These are phyloP conservation scores for Arthrinium puccinioides DNA, from an alignment of 2,329 filamentous ascomycete genomes.

Conservation along the genomic window DNA sequence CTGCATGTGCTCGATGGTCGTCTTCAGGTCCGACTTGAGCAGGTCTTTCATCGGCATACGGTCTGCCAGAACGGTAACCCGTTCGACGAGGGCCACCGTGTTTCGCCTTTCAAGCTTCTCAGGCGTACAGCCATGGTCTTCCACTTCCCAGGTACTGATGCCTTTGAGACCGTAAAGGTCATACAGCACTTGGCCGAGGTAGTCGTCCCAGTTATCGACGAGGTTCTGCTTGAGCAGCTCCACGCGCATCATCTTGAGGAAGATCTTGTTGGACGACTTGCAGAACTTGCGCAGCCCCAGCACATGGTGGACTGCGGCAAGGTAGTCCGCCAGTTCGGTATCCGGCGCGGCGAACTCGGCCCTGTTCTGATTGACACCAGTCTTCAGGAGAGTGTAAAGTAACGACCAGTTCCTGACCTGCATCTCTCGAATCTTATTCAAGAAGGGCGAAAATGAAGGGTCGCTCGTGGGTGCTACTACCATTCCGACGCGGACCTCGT, in stretches of 20 bases:
- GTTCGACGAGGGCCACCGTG: conserved; percentile 75
- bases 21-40: conserved; percentile 83
- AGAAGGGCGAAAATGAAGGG: conserved; percentile 48
- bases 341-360: conserved; percentile 58
- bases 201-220: conserved; percentile 76
- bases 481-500: conserved; percentile 75
- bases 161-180: conserved; percentile 77
- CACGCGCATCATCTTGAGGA: conserved; percentile 81
- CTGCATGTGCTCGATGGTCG: conserved; percentile 88
- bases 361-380: conserved; percentile 61
- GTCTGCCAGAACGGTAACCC: conserved; percentile 72
- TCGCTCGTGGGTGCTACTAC: conserved; percentile 50
- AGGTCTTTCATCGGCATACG: conserved; percentile 86
- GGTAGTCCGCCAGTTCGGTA: conserved; percentile 69
- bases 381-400: conserved; percentile 72
- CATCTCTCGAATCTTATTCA: conserved; percentile 74
- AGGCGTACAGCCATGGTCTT: conserved; percentile 72
- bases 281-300: conserved; percentile 80
- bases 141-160: conserved; percentile 55
- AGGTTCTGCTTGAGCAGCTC: conserved; percentile 73
- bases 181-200: conserved; percentile 77
- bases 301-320: conserved; percentile 76
- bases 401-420: conserved; percentile 84
- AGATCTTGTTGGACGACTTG: conserved; percentile 76
- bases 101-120: conserved; percentile 75